phyloP scores from a whole-genome alignment of 345 rosid genomes.

The Eucalyptus viminalis region DNA sequence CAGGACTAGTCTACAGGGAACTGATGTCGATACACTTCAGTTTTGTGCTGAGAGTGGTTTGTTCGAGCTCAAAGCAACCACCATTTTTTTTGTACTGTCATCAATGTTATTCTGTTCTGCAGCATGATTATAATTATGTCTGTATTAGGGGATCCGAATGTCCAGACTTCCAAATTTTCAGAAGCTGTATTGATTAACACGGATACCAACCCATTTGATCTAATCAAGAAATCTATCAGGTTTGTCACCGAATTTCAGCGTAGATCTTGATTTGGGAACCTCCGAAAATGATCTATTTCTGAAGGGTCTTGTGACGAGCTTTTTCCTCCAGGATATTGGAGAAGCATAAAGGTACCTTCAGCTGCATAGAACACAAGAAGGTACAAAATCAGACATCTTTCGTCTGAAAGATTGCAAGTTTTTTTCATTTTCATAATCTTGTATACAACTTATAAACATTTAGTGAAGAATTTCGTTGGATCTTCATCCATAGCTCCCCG shows the following conservation, averaged over 20 bases:
- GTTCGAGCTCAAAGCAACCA: not conserved
- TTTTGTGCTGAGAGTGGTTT: constrained; percentile 53
- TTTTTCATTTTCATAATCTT: not conserved
- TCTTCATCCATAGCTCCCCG: constrained; percentile 19
- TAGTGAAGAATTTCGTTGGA: not conserved
- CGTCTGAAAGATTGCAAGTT: not conserved
- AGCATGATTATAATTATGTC: not conserved
- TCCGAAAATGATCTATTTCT: not conserved
- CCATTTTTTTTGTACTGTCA: not conserved
- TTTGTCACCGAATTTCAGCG: not conserved
- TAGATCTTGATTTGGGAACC: not conserved
- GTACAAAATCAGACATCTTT: not conserved
- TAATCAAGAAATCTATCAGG: constrained; percentile 43
- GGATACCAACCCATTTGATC: constrained; percentile 49
- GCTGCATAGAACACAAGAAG: constrained; percentile 45
- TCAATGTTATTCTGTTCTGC: not conserved
- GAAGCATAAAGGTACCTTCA: constrained; percentile 44
- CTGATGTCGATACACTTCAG: constrained; percentile 33
- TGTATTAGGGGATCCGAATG: constrained; percentile 34
- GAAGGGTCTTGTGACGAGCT: not conserved
- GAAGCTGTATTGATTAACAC: constrained; percentile 44
- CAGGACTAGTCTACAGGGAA: constrained; percentile 45
- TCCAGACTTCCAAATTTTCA: constrained; percentile 13
- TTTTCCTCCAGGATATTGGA: constrained; percentile 28
- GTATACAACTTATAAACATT: not conserved